A percentile compares a stretch with the other conserved stretches of the same genome.
These are phyloP conservation scores for Solanum pinnatisectum DNA, from an alignment of 257 asterid species.

Conservation along the genomic window DNA sequence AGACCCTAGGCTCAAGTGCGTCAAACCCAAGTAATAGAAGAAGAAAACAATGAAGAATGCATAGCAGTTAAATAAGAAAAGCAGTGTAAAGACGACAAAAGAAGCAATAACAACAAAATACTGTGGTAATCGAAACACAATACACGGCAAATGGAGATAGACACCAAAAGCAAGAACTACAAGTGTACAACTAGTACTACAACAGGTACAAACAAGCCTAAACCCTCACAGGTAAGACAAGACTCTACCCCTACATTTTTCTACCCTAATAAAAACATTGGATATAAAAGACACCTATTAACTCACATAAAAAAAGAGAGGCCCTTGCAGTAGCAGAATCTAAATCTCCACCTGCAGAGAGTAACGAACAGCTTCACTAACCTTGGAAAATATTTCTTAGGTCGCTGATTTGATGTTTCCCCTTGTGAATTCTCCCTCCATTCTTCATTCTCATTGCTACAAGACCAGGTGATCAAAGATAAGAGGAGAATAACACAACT, in stretches of 20 bases:
- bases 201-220: not conserved
- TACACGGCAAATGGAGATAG: not conserved
- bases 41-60: not conserved
- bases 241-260: not conserved
- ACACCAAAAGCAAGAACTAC: not conserved
- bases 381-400: conserved; percentile 6
- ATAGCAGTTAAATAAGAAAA: not conserved
- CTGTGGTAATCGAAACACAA: not conserved
- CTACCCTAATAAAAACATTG: not conserved
- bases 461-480: not conserved
- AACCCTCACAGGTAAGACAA: not conserved
- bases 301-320: not conserved
- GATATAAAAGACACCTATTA: not conserved
- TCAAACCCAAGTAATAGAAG: not conserved
- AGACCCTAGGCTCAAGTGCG: not conserved
- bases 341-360: not conserved
- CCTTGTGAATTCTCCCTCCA: not conserved
- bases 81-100: not conserved
- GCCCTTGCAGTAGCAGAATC: not conserved
- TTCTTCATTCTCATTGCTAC: not conserved
- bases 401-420: not conserved
- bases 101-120: not conserved
- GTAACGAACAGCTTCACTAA: not conserved
- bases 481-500: not conserved
- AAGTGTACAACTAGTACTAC: not conserved